Evolutionary conservation across 2,329 filamentous ascomycete genomes (phyloP).

Genomic region (Rhytidhysteron rufulum): DNA sequence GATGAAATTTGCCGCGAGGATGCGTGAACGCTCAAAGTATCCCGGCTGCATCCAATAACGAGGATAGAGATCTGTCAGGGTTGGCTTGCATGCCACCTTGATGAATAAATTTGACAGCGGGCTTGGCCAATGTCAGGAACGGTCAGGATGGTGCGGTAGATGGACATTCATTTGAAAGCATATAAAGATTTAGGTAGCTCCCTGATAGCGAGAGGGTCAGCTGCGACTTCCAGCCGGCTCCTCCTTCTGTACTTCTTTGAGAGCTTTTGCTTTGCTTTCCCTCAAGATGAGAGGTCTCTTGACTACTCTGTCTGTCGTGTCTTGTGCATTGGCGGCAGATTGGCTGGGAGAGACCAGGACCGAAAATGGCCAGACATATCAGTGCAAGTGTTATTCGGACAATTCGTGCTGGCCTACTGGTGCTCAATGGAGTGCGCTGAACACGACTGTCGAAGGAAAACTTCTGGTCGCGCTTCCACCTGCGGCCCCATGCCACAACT

Average conservation of each 20-base stretch:
- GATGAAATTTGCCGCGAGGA: no score
- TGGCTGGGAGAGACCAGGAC: conserved; percentile 30
- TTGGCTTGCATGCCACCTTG: no score
- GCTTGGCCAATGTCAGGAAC: neutral
- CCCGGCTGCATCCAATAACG: no score
- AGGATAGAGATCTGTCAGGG: no score
- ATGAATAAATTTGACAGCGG: no score
- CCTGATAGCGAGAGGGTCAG: neutral
- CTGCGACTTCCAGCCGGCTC: no score
- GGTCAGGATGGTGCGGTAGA: neutral
- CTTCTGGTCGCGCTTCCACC: conserved; percentile 25
- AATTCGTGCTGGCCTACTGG: conserved; percentile 29
- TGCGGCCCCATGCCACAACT: conserved; percentile 25
- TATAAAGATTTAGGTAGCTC: neutral
- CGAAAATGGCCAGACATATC: conserved; percentile 18
- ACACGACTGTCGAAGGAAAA: conserved; percentile 25
- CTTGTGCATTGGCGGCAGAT: conserved; percentile 3
- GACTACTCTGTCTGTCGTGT: neutral
- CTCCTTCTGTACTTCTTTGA: no score
- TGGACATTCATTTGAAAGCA: neutral
- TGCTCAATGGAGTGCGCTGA: conserved; percentile 23
- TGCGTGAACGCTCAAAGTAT: no score
- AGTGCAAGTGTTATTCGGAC: conserved; percentile 34
- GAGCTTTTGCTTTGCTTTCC: neutral
- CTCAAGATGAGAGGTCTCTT: neutral